phyloP scores from a whole-genome alignment of 169 alveolate species.

The Plasmodium ovale region DNA sequence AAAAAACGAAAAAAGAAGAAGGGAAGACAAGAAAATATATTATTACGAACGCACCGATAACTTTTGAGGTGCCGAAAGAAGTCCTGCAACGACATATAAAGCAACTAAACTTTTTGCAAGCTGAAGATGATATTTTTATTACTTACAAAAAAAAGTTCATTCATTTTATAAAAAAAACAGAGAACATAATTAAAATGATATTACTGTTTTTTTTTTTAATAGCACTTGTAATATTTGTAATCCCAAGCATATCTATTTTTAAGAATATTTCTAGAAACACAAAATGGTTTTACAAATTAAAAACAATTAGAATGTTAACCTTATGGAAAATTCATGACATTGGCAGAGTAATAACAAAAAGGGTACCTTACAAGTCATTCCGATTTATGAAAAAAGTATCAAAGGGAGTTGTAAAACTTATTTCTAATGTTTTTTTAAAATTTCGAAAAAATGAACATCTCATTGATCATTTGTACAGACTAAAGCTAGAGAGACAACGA shows the following conservation, averaged over 20 bases:
- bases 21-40: background rate
- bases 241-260: conserved; percentile 40
- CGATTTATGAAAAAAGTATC: background rate
- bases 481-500: conserved; percentile 1
- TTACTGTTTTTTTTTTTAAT: background rate
- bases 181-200: conserved; percentile 6
- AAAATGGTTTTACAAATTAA: conserved; percentile 18
- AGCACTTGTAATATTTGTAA: background rate
- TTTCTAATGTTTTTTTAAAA: background rate
- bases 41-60: conserved; percentile 1
- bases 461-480: conserved; percentile 2
- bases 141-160: background rate
- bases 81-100: background rate
- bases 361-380: background rate
- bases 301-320: background rate
- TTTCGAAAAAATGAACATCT: conserved; percentile 5
- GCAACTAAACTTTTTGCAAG: background rate
- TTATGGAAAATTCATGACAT: conserved; percentile 28
- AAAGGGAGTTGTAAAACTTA: background rate
- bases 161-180: background rate
- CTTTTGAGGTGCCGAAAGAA: background rate
- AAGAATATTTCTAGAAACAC: background rate
- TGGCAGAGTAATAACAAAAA: background rate
- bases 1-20: background rate
- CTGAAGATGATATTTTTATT: background rate